Evolutionary conservation across 2,329 filamentous ascomycete species (phyloP), one percentile per base, ranked within the genome.

Genomic region (Alternaria arbusti): DNA sequence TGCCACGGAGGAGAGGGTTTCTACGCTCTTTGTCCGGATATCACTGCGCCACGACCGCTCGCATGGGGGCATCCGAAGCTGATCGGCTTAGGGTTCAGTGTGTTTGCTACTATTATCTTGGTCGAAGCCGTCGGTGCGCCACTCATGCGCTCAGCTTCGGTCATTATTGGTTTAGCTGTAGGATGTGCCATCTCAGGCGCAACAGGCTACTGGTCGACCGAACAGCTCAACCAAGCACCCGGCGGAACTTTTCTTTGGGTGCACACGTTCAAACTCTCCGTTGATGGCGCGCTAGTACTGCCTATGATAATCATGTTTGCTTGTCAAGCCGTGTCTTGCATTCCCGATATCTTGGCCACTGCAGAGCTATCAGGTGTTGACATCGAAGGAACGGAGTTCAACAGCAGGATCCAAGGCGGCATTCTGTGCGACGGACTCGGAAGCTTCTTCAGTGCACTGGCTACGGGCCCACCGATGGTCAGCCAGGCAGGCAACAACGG

Each of bases 261-360:
- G 3, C 66, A 74, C 25, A 74, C 71, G 9, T 74, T 76, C 68
- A 69, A 72, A 6, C 63, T 75, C 3, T 76, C 73, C 5, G 71
- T 75, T 6, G 74, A 76, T 50, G 72, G 72, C 9, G 69, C 69
- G 7, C 66, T 75, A 12, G 70, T 74, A 4, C 64, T 75, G 1
- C 72, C 71, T 9, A 57, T 75, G 60, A 65, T 75, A 23, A 74
- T 75, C 61, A 75, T 76, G 74, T 75, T 76, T 49, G 68, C 69
- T 4, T 75, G 72, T 30, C 72, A 76, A 44, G 74, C 70, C 10
- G 68, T 76, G 20, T 65, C 49, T n/a, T 81, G 79, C 47, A 82
- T 82, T 70, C 80, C 80, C 6, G 71, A 76, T 49, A 73, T 76
- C 32, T 58, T 76, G 6, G 73, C 74, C 22, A 74, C 73, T 17